Conservation (phyloP, 176 grass and related monocot species). For the Zoysia pacifica region DNA sequence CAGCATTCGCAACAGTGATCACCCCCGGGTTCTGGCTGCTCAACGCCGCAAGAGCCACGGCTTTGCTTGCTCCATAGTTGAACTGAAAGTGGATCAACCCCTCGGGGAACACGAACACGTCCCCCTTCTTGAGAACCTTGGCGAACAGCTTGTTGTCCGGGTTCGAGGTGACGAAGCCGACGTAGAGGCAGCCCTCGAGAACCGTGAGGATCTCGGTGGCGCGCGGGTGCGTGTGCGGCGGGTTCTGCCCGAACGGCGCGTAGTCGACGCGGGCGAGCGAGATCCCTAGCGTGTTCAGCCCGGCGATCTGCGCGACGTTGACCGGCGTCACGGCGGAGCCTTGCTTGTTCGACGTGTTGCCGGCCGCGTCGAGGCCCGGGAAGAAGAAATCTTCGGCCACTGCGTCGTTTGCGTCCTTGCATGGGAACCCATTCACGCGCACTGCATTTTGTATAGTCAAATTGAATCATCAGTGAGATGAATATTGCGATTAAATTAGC, state of each 20-base stretch:
- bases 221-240: conserved; percentile 44
- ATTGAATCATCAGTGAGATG: neutral
- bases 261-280: conserved; percentile 40
- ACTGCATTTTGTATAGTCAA: neutral
- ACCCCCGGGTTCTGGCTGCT: conserved; percentile 50
- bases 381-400: conserved; percentile 31
- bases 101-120: conserved; percentile 47
- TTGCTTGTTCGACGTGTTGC: conserved; percentile 43
- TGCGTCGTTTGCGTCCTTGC: conserved; percentile 24
- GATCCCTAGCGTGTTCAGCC: conserved; percentile 43
- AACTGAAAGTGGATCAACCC: conserved; percentile 42
- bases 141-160: conserved; percentile 34
- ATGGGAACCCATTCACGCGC: conserved; percentile 1
- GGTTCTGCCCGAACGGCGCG: conserved; percentile 40
- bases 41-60: conserved; percentile 34
- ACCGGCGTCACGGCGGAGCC: conserved; percentile 25
- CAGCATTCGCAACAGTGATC: conserved; percentile 26
- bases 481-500: neutral
- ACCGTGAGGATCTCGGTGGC: conserved; percentile 42
- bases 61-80: conserved; percentile 25
- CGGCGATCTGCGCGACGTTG: conserved; percentile 34
- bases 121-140: conserved; percentile 12
- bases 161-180: conserved; percentile 43
- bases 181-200: conserved; percentile 40
- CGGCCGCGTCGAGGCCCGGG: neutral